Evolutionary conservation across 1,284 basidiomycete species (phyloP).

Genomic region (Cutaneotrichosporon sp.): DNA sequence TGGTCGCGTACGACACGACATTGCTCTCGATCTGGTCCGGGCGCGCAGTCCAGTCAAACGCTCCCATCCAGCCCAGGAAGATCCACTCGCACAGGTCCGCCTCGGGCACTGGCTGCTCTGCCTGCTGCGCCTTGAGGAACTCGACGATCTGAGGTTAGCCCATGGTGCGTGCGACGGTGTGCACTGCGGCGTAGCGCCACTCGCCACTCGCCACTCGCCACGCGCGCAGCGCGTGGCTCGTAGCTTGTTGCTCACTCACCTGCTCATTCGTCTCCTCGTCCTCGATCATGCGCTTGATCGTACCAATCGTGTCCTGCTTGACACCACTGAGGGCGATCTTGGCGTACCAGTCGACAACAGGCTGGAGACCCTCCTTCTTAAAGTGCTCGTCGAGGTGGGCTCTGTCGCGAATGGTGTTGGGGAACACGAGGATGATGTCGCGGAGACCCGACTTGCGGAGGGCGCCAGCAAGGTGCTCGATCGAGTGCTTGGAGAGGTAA

Average conservation of each 20-base stretch:
- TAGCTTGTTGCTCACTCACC: conserved; percentile 54
- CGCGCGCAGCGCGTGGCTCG: no score
- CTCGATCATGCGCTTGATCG: conserved; percentile 58
- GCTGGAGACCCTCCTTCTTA: conserved; percentile 66
- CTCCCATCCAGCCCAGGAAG: conserved; percentile 83
- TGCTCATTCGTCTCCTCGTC: conserved; percentile 56
- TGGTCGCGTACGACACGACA: conserved; percentile 73
- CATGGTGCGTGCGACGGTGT: no score
- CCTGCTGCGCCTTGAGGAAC: conserved; percentile 60
- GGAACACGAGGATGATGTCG: conserved; percentile 83
- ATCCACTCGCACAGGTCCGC: conserved; percentile 78
- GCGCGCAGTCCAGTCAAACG: conserved; percentile 78
- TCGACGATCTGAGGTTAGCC: conserved; percentile 60
- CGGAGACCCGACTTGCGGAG: conserved; percentile 79
- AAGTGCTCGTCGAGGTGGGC: conserved; percentile 78
- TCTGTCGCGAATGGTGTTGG: conserved; percentile 67
- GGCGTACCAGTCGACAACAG: conserved; percentile 84
- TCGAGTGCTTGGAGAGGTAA: conserved; percentile 63
- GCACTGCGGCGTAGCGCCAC: no score
- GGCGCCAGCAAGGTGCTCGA: conserved; percentile 73
- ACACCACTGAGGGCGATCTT: conserved; percentile 74
- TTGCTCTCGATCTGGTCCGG: conserved; percentile 83
- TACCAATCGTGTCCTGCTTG: conserved; percentile 62
- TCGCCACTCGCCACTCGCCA: no score
- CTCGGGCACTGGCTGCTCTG: conserved; percentile 59